Evolutionary conservation across 2,329 filamentous ascomycete genomes (phyloP).

Genomic region (Drechmeria coniospora): DNA sequence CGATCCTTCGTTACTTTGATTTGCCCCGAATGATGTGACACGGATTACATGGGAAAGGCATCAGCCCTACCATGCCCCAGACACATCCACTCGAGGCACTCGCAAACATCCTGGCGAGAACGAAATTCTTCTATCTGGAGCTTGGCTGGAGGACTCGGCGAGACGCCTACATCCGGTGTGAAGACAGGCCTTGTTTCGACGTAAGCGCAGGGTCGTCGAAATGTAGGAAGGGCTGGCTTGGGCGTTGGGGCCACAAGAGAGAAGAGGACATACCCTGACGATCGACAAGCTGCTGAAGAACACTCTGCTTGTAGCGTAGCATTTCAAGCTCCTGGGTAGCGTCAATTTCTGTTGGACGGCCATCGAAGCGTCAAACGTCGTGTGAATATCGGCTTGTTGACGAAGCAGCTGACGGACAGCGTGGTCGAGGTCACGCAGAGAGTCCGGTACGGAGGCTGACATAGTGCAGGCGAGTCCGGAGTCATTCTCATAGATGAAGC

Average conservation of each 20-base stretch:
- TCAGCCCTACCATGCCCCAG: constrained; percentile 20
- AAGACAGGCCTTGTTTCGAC: too few relatives aligned
- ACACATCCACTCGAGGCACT: constrained; percentile 39
- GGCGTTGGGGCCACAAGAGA: too few relatives aligned
- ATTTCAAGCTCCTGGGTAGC: constrained; percentile 34
- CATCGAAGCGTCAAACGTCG: constrained; percentile 31
- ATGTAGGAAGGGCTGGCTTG: too few relatives aligned
- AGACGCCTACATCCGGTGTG: too few relatives aligned
- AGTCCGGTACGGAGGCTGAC: constrained; percentile 3
- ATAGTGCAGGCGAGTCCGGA: neutral
- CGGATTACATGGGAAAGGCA: neutral
- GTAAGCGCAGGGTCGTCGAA: too few relatives aligned
- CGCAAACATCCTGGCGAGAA: constrained; percentile 40
- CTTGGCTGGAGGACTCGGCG: constrained; percentile 23
- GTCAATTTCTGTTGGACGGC: constrained; percentile 32
- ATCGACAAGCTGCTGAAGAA: constrained; percentile 31
- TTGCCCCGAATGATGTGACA: too few relatives aligned
- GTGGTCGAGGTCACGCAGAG: constrained; percentile 12
- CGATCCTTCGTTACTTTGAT: constrained; percentile 1
- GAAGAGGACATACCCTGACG: constrained; percentile 27
- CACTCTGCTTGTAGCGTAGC: constrained; percentile 38
- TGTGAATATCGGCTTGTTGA: constrained; percentile 37
- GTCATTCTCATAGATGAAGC: too few relatives aligned
- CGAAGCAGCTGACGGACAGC: constrained; percentile 26
- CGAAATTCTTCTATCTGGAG: constrained; percentile 43